Evolutionary conservation across 768 basidiomycete species (phyloP).

Genomic region (Russula emetica): DNA sequence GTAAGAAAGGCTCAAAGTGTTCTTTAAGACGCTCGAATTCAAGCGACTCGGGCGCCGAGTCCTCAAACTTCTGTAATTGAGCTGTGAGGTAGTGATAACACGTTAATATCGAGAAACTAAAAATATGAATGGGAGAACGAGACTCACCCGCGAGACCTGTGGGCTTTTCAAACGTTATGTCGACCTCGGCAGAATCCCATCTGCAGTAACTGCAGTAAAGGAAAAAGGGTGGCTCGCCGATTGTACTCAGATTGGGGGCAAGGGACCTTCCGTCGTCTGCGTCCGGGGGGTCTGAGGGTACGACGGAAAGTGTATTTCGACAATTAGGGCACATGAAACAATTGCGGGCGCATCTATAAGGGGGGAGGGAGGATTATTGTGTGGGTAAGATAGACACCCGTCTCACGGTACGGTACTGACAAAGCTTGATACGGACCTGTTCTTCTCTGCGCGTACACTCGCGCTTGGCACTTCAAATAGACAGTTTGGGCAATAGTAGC

Average conservation of each 20-base stretch:
- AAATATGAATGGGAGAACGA: background rate
- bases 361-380: background rate
- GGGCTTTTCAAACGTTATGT: slow-evolving; percentile 93
- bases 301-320: slow-evolving; percentile 81
- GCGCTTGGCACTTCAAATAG: slow-evolving; percentile 98
- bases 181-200: slow-evolving; percentile 92
- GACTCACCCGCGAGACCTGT: slow-evolving; percentile 85
- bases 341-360: slow-evolving; percentile 85
- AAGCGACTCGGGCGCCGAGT: slow-evolving; percentile 74
- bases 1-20: slow-evolving; percentile 93
- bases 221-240: slow-evolving; percentile 86
- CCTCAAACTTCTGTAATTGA: slow-evolving; percentile 87
- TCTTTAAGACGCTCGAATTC: slow-evolving; percentile 95
- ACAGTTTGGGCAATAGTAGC: slow-evolving; percentile 98
- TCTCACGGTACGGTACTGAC: background rate
- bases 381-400: background rate
- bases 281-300: slow-evolving; percentile 80
- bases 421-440: slow-evolving; percentile 52
- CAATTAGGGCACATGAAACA: slow-evolving; percentile 97
- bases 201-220: slow-evolving; percentile 89
- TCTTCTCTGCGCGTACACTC: slow-evolving; percentile 97
- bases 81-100: slow-evolving; percentile 42
- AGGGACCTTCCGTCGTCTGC: slow-evolving; percentile 49
- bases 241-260: slow-evolving; percentile 48
- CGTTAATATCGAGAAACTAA: background rate